Evolutionary conservation across 495 filamentous ascomycete species (phyloP).

Genomic region (Annulohypoxylon stygium): DNA sequence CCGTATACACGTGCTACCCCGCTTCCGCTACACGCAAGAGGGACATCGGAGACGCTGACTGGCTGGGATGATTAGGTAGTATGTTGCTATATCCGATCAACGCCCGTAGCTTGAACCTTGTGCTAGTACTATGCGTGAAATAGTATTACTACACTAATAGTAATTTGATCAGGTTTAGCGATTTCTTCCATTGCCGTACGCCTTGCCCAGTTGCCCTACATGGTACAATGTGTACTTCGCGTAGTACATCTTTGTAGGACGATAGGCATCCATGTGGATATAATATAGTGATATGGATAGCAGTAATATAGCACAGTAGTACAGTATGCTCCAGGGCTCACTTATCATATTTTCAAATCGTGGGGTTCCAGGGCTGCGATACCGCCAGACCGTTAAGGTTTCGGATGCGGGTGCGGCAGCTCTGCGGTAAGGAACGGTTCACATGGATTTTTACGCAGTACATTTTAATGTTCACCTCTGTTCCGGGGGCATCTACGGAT

Average conservation of each 20-base stretch:
- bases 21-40: conserved; percentile 33
- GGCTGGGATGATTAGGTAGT: conserved; percentile 17
- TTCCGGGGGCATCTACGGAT: neutral
- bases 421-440: conserved; percentile 24
- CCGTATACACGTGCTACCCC: conserved; percentile 35
- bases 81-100: conserved; percentile 41
- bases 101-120: conserved; percentile 18
- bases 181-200: conserved; percentile 5
- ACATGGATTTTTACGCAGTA: neutral
- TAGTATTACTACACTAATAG: conserved; percentile 42
- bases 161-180: conserved; percentile 21
- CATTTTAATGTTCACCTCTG: no score
- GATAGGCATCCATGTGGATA: no score
- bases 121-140: conserved; percentile 8
- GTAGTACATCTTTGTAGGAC: neutral
- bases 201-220: neutral
- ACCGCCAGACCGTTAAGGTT: conserved; percentile 24
- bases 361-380: conserved; percentile 26
- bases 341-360: conserved; percentile 15
- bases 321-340: neutral
- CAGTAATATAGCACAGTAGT: conserved; percentile 16
- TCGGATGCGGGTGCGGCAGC: conserved; percentile 31
- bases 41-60: conserved; percentile 9
- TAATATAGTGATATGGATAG: neutral
- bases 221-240: neutral